phyloP scores from a whole-genome alignment of 2,329 filamentous ascomycete species.

The Cercospora berteroae region DNA sequence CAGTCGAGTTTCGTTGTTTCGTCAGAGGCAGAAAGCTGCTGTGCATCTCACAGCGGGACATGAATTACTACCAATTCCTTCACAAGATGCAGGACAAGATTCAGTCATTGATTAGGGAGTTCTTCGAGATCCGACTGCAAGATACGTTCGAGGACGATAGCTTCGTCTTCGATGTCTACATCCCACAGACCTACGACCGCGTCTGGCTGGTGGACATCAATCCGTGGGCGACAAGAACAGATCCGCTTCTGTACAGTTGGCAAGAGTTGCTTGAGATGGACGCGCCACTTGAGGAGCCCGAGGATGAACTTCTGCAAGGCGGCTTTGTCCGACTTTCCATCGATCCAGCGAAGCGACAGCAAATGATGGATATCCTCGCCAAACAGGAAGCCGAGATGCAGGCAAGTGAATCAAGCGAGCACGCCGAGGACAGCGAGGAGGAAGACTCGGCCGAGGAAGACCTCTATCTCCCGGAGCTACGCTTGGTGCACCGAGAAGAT shows the following conservation, averaged over 20 bases:
- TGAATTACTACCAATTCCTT: constrained; percentile 88
- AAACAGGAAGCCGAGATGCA: constrained; percentile 8
- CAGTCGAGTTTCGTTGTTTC: constrained; percentile 93
- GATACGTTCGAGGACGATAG: constrained; percentile 77
- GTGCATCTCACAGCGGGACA: constrained; percentile 81
- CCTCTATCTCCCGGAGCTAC: constrained; percentile 69
- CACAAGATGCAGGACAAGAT: constrained; percentile 64
- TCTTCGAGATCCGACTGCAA: constrained; percentile 72
- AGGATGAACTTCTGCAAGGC: constrained; percentile 20
- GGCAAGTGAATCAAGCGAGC: constrained; percentile 8
- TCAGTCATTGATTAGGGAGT: constrained; percentile 65
- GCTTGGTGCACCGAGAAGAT: constrained; percentile 79
- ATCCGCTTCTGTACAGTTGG: constrained; percentile 88
- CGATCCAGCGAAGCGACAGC: constrained; percentile 16
- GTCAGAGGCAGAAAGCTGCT: constrained; percentile 79
- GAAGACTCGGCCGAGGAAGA: constrained; percentile 57
- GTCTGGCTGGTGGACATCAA: constrained; percentile 93
- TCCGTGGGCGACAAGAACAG: constrained; percentile 86
- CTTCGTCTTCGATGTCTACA: constrained; percentile 90
- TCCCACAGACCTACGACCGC: constrained; percentile 70
- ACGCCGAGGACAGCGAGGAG: constrained; percentile 37
- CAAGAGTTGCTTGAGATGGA: constrained; percentile 74
- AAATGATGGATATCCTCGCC: constrained; percentile 10
- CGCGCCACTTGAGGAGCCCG: constrained; percentile 46
- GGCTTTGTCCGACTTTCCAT: constrained; percentile 31